Conservation (phyloP, 768 basidiomycete genomes). For the Tulasnella sp. region DNA sequence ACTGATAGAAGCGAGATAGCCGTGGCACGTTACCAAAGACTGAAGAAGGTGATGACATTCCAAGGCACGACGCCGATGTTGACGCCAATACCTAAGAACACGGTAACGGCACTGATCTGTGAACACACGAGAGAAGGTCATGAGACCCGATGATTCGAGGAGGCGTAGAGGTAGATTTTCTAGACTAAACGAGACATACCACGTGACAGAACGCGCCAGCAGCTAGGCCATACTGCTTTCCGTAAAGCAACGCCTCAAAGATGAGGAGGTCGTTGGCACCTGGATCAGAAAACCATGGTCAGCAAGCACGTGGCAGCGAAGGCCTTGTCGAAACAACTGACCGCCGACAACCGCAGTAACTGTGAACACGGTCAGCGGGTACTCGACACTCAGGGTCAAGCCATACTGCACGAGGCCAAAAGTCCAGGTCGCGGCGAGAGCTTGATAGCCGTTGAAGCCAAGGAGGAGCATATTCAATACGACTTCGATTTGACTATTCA, state of each 20-base stretch:
- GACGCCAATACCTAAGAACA: background rate
- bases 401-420: background rate
- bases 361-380: background rate
- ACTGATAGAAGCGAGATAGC: background rate
- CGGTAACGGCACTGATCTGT: conserved; percentile 2
- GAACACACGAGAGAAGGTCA: background rate
- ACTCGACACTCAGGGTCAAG: background rate
- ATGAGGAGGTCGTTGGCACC: background rate
- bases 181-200: background rate
- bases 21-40: background rate
- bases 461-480: conserved; percentile 3
- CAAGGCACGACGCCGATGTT: background rate
- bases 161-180: too few relatives aligned
- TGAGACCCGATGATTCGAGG: background rate
- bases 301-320: too few relatives aligned
- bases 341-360: background rate
- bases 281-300: too few relatives aligned
- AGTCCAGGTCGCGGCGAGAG: background rate
- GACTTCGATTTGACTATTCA: background rate
- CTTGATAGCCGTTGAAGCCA: background rate
- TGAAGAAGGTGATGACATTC: background rate
- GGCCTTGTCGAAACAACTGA: too few relatives aligned
- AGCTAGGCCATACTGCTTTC: background rate
- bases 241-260: background rate
- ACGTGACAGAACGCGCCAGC: background rate